Evolutionary conservation across 1,284 basidiomycete species (phyloP).

Genomic region (Ustilago curta): DNA sequence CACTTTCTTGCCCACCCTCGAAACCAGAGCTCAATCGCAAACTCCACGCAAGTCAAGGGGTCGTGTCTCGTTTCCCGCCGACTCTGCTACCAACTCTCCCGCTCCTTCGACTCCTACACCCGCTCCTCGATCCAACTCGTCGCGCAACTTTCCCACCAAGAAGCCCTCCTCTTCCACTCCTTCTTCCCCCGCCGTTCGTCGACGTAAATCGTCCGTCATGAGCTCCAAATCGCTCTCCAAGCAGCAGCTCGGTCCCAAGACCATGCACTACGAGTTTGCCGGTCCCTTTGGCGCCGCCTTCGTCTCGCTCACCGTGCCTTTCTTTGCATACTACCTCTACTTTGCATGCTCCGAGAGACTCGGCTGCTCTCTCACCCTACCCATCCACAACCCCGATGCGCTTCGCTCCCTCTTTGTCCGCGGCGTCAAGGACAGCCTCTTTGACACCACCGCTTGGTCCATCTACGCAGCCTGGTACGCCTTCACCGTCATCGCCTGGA

Average conservation of each 20-base stretch:
- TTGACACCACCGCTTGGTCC: constrained; percentile 81
- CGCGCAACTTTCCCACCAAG: constrained; percentile 27
- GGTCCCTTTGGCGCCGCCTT: constrained; percentile 84
- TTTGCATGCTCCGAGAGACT: constrained; percentile 82
- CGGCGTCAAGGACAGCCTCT: constrained; percentile 72
- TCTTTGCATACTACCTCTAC: constrained; percentile 82
- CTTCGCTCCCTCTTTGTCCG: constrained; percentile 34
- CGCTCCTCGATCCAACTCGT: constrained; percentile 32
- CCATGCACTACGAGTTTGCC: constrained; percentile 82
- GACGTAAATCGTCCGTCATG: constrained; percentile 46
- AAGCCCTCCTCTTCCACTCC: constrained; percentile 20
- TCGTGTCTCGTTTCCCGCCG: constrained; percentile 35
- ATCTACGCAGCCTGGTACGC: constrained; percentile 91
- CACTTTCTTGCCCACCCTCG: too few relatives aligned
- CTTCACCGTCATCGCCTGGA: constrained; percentile 86
- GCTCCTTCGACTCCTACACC: constrained; percentile 40
- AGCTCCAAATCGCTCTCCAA: constrained; percentile 44
- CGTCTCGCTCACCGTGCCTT: constrained; percentile 80
- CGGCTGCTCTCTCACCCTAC: constrained; percentile 59
- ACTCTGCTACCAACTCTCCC: constrained; percentile 39
- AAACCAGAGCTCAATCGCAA: constrained; percentile 38
- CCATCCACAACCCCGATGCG: constrained; percentile 42
- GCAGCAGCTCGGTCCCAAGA: constrained; percentile 71
- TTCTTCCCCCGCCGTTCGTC: constrained; percentile 26
- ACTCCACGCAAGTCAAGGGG: constrained; percentile 38